A percentile compares a stretch with the other conserved stretches of the same genome.
phyloP scores from a whole-genome alignment of 1,284 basidiomycete genomes.

The Ceratobasidium papillatum region DNA sequence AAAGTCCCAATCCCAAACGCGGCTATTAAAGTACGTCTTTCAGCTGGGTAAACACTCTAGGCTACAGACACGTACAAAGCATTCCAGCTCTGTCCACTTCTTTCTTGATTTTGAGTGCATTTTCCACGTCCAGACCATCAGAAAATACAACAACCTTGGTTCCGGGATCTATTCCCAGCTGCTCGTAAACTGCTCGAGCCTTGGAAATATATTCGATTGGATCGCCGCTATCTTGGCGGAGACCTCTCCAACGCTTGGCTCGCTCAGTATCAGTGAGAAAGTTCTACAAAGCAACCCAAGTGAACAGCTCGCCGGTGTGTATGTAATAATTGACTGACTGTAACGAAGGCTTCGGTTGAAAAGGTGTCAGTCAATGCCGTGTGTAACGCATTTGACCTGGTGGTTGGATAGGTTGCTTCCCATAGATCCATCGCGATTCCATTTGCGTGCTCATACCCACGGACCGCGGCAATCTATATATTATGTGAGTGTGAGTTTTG shows the following conservation, averaged over 20 bases:
- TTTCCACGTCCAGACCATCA: slow-evolving; percentile 78
- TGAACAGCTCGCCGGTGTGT: background rate
- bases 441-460: slow-evolving; percentile 83
- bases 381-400: slow-evolving; percentile 59
- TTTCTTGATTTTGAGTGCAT: slow-evolving; percentile 71
- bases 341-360: slow-evolving; percentile 83
- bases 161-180: slow-evolving; percentile 68
- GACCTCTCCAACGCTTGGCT: slow-evolving; percentile 75
- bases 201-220: slow-evolving; percentile 78
- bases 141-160: slow-evolving; percentile 84
- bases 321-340: slow-evolving; percentile 54
- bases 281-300: slow-evolving; percentile 9
- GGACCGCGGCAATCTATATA: slow-evolving; percentile 75
- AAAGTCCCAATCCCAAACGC: slow-evolving; percentile 93
- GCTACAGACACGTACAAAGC: slow-evolving; percentile 58
- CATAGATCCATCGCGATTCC: slow-evolving; percentile 79
- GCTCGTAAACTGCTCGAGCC: slow-evolving; percentile 74
- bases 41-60: background rate
- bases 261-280: slow-evolving; percentile 67
- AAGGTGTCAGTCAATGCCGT: slow-evolving; percentile 94
- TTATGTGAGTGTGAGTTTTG: background rate
- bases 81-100: slow-evolving; percentile 78
- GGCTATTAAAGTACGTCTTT: slow-evolving; percentile 51
- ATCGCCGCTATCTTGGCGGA: slow-evolving; percentile 94
- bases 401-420: slow-evolving; percentile 77